Base-by-base conservation (phyloP, 805 yeast genomes). In the Candida stauntonica region DNA sequence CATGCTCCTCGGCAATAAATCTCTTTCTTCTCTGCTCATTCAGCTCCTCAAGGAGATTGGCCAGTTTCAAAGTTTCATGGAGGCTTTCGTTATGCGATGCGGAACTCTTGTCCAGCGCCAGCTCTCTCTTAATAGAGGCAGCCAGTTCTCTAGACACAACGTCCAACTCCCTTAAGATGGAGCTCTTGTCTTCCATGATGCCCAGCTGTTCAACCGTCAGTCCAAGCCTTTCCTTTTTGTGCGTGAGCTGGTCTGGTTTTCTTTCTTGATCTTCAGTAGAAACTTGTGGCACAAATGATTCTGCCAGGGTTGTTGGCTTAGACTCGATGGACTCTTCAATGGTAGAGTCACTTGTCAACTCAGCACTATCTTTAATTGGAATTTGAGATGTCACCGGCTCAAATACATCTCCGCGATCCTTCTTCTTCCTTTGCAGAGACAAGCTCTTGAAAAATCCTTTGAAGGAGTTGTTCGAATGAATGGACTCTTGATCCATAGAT, bases 61-160 rank as follows among this genome's bases (percentile, higher is more conserved):
- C 66, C 20, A 82, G 70, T 23, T 66, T 67, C 2, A 62, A 38
- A 1, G 73, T 58, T 16, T 36, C 15, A 31, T 67, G 63, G 21
- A 67, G 62, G 15, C 30, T 28, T 11, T 23, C 17, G 4, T 17
- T 15, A 5, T 13, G 12, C 4, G n/a, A 17, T 19, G 57, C 19
- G 76, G 29, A 39, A 31, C 61, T 66, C 34, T 64, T 63, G 50
- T 81, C 88, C 31, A 84, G 54, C 15, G 65, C 56, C n/a, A 82
- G 64, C 55, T 85, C 94, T 29, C 93, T 64, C 38, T 75, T 72
- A 32, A 84, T 81, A 0, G 89, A 79, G 17, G 75, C 75, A 0
- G 88, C 89, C 35, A 85, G 64, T 51, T 84, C 94, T 18, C 74
- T 72, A 1, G 89, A 79, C 1, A 85, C 80, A 17, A 82, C 52